Conservation (phyloP, 225 moss, liverwort and hornwort genomes). For the Antitrichia curtipendula region DNA sequence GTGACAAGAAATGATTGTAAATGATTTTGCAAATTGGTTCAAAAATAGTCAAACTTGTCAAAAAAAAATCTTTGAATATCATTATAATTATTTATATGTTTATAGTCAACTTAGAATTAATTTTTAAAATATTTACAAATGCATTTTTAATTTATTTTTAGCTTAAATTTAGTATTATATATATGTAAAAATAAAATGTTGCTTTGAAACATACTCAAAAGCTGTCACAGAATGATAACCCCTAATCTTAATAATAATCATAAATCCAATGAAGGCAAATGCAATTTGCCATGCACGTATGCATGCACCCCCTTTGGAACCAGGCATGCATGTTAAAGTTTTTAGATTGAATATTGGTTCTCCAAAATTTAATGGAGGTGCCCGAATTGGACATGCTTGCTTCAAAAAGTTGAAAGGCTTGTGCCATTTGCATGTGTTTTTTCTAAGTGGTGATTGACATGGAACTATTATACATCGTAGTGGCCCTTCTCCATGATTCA, state of each 20-base stretch:
- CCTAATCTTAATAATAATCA: conserved; percentile 36
- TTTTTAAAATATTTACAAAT: neutral
- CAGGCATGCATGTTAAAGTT: conserved; percentile 33
- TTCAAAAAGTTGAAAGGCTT: neutral
- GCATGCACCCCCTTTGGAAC: conserved; percentile 34
- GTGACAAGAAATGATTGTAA: too few species aligned
- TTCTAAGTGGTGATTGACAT: neutral
- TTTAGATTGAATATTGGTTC: conserved; percentile 9
- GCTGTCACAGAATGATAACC: conserved; percentile 53
- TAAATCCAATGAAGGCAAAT: conserved; percentile 45
- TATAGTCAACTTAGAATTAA: neutral
- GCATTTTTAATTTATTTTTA: neutral
- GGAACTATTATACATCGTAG: conserved; percentile 12
- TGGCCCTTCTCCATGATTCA: neutral
- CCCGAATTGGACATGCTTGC: conserved; percentile 1
- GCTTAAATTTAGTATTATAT: neutral
- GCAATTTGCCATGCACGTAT: conserved; percentile 34
- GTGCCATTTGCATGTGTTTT: neutral
- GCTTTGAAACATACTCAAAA: conserved; percentile 32
- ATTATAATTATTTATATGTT: too few species aligned
- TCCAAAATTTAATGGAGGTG: conserved; percentile 8
- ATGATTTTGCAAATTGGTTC: neutral
- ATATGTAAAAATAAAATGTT: neutral
- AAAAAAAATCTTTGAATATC: too few species aligned
- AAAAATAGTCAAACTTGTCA: neutral